These are phyloP conservation scores for Paramarasmius palmivorus DNA, from an alignment of 1,284 basidiomycete species.

Conservation along the genomic window DNA sequence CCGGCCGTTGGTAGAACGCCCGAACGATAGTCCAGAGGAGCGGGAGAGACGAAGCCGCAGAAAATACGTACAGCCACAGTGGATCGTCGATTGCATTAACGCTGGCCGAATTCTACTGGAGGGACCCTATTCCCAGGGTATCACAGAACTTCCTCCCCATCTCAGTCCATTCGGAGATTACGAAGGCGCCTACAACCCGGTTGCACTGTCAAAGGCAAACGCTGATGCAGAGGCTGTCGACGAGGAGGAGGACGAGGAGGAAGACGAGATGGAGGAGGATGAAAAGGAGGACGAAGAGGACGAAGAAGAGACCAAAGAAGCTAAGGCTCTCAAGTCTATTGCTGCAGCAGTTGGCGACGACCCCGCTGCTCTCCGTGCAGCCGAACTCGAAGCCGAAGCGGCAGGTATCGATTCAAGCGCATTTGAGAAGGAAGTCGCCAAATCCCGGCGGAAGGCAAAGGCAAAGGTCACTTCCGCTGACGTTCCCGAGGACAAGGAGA, in stretches of 20 bases:
- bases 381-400: conserved; percentile 92
- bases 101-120: conserved; percentile 83
- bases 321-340: conserved; percentile 43
- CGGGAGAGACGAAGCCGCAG: conserved; percentile 67
- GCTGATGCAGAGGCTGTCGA: conserved; percentile 36
- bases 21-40: conserved; percentile 57
- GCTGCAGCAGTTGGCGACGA: conserved; percentile 65
- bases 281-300: conserved; percentile 42
- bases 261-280: conserved; percentile 24
- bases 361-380: conserved; percentile 76
- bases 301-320: conserved; percentile 29
- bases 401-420: conserved; percentile 82
- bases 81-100: conserved; percentile 97
- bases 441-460: conserved; percentile 57
- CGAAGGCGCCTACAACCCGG: conserved; percentile 77
- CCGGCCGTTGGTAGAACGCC: conserved; percentile 64
- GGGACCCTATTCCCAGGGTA: conserved; percentile 86
- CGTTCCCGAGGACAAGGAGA: conserved; percentile 53
- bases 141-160: conserved; percentile 85
- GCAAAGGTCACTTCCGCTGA: conserved; percentile 29
- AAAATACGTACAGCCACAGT: conserved; percentile 96
- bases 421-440: conserved; percentile 82
- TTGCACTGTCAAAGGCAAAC: conserved; percentile 35
- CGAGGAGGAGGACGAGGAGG: conserved; percentile 30
- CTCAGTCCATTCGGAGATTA: conserved; percentile 92